A percentile compares a stretch with the other conserved stretches of the same genome.
Evolutionary conservation across 257 asterid species (phyloP).

Genomic region (Solanum commersonii): DNA sequence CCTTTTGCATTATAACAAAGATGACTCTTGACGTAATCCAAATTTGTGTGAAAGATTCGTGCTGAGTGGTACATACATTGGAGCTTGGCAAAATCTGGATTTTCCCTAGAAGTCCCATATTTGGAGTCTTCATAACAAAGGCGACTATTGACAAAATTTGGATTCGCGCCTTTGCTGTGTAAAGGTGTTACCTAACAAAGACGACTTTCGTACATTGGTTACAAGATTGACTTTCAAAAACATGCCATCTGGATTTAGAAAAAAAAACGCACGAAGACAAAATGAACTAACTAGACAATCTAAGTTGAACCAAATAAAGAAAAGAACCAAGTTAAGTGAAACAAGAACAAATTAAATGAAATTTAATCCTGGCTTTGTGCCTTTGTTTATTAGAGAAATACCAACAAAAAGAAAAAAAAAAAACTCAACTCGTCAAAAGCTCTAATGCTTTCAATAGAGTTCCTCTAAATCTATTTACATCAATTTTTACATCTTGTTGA

Average conservation of each 20-base stretch:
- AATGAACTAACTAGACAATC: background rate
- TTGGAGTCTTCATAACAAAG: too few species aligned
- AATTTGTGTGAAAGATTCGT: too few species aligned
- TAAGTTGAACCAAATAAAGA: background rate
- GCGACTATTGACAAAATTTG: too few species aligned
- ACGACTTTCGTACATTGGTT: background rate
- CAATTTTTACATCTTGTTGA: conserved; percentile 22
- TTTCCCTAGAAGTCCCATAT: too few species aligned
- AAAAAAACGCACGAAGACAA: background rate
- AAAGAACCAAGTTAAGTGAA: background rate
- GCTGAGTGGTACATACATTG: too few species aligned
- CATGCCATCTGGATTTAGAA: background rate
- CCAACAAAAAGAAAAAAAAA: too few species aligned
- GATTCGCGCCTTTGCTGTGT: background rate
- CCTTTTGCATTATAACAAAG: too few species aligned
- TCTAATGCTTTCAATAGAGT: conserved; percentile 8
- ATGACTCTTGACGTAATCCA: too few species aligned
- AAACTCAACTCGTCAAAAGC: background rate
- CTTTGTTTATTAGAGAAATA: background rate
- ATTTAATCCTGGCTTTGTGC: background rate
- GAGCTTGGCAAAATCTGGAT: too few species aligned
- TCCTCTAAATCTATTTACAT: conserved; percentile 19
- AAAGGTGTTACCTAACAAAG: background rate
- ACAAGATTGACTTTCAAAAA: background rate
- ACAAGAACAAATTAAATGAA: background rate